Percentiles rank a stretch among this genome's conserved stretches.
Conservation (phyloP, 169 alveolate species). For the Perkinsus marinus region DNA sequence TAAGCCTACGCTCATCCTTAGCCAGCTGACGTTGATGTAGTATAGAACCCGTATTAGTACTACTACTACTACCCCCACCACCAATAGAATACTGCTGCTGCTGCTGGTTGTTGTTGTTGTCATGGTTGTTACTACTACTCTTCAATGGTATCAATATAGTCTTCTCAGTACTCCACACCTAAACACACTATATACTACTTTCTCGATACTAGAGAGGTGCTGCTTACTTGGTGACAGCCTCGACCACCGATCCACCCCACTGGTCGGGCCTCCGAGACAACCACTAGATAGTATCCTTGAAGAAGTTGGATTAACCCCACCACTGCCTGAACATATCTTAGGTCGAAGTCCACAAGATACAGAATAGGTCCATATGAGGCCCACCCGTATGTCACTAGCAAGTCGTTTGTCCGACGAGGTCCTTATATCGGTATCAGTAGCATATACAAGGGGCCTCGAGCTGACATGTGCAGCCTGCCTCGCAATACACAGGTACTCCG, state of each 20-base stretch:
- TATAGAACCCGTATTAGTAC: neutral
- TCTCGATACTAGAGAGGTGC: no score
- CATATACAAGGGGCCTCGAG: neutral
- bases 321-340: neutral
- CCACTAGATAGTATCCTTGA: neutral
- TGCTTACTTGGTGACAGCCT: neutral
- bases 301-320: neutral
- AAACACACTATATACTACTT: no score
- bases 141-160: neutral
- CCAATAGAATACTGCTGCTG: no score
- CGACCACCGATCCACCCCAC: neutral
- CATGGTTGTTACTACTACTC: neutral
- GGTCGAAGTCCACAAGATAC: neutral
- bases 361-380: neutral
- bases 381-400: neutral
- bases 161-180: neutral
- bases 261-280: neutral
- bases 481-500: neutral
- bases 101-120: no score
- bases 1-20: neutral
- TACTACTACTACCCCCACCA: no score
- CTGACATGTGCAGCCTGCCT: neutral
- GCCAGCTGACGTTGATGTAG: neutral
- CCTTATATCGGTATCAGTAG: neutral
- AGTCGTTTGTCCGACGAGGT: neutral